phyloP scores from a whole-genome alignment of 306 rosid species.

The Ammopiptanthus mongolicus region DNA sequence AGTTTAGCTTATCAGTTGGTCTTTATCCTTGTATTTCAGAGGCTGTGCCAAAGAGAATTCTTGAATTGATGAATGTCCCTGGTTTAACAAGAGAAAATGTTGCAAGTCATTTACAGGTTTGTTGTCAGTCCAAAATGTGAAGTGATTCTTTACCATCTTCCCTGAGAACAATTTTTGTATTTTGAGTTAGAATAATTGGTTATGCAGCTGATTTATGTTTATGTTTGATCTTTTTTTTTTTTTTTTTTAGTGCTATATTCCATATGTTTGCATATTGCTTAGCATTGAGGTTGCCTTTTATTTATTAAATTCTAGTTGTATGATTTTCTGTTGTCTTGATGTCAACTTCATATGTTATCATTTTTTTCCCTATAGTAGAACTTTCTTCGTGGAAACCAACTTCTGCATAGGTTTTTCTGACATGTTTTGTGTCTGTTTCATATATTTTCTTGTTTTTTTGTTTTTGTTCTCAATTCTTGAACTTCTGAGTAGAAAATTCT shows the following conservation, averaged over 20 bases:
- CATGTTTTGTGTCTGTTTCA: neutral
- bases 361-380: neutral
- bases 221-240: neutral
- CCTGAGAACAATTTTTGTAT: neutral
- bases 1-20: slow-evolving; percentile 6
- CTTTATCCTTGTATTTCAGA: slow-evolving; percentile 37
- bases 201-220: neutral
- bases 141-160: neutral
- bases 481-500: neutral
- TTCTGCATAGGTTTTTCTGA: neutral
- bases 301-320: neutral
- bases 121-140: neutral
- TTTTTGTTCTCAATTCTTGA: neutral
- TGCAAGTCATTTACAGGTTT: slow-evolving; percentile 79
- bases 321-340: neutral
- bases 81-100: slow-evolving; percentile 60
- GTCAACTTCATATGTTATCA: neutral
- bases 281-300: neutral
- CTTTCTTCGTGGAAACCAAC: neutral
- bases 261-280: neutral
- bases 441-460: neutral
- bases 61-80: slow-evolving; percentile 58
- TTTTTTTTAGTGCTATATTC: neutral
- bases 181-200: neutral
- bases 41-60: slow-evolving; percentile 71